Evolutionary conservation across 164 flowering plant species (phyloP).

Genomic region (Magnolia officinalis): DNA sequence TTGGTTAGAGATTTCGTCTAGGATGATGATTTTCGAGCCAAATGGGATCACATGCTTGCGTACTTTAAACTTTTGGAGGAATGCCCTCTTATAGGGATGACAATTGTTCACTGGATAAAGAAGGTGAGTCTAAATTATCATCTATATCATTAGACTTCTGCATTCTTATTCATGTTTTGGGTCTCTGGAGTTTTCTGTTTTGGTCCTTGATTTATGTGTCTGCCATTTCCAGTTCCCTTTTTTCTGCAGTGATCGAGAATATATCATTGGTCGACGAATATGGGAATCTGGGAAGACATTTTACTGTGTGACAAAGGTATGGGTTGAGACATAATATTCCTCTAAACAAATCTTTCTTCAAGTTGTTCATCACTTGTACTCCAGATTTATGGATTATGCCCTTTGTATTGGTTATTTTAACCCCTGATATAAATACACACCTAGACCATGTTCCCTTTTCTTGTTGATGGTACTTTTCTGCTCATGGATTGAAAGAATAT

Average conservation of each 20-base stretch:
- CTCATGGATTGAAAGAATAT: neutral
- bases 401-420: neutral
- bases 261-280: constrained; percentile 82
- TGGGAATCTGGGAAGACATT: constrained; percentile 85
- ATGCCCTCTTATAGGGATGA: constrained; percentile 62
- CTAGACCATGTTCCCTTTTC: neutral
- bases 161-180: constrained; percentile 1
- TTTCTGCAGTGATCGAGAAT: constrained; percentile 97
- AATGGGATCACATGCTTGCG: constrained; percentile 93
- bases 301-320: constrained; percentile 92
- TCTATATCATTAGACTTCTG: neutral
- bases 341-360: neutral
- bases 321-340: neutral
- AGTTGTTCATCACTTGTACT: neutral
- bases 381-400: neutral
- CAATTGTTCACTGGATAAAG: constrained; percentile 86
- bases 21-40: constrained; percentile 95
- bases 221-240: constrained; percentile 79
- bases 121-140: constrained; percentile 52
- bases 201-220: constrained; percentile 14
- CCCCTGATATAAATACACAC: neutral
- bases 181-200: neutral
- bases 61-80: constrained; percentile 69
- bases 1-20: constrained; percentile 95
- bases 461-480: neutral